Evolutionary conservation across 805 yeast genomes (phyloP), one percentile per base, ranked within the genome.

Genomic region (Monosporozyma unispora): DNA sequence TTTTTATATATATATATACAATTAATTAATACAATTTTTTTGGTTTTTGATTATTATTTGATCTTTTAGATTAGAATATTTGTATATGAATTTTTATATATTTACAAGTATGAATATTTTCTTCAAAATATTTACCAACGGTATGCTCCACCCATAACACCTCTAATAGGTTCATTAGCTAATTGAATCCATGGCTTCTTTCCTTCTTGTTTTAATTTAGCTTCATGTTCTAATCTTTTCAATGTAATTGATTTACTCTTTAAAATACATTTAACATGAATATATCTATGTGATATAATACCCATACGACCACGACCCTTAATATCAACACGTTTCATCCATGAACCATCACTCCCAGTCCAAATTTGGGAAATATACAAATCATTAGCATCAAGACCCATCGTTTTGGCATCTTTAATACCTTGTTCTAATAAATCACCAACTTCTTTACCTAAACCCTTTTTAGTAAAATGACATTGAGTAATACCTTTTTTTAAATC

Each of bases 251-350:
- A 56, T 44, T 78, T 74, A 4, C 87, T 77, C 64, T 81, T 84
- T 50, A 91, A 72, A 50, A 91, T 75, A 43, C 87, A 86, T 70
- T 84, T 80, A 29, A 90, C 80, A 67, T 91, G 96, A 47, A 88
- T 81, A 64, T 78, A 84, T 52, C 85, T 80, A 61, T 87, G 93
- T 29, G 74, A 76, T 46, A 85, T 76, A 50, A 86, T 69, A 63
- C 98, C 98, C 19, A 78, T 74, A 67, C 96, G 80, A 55, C 96
- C 96, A 71, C 98, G 81, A 55, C 93, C 96, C 71, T 88, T 89
- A 63, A 77, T 75, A 58, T 91, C 96, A 9, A 81, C 67, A 64
- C 93, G 77, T 65, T 79, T 82, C 27, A 63, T 59, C 82, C 84
- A 80, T 47, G 69, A 61, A 19, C 96, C 96, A 66, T 91, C 98